Evolutionary conservation across 2,329 filamentous ascomycete genomes (phyloP).

Genomic region (Botrytis paeoniae): DNA sequence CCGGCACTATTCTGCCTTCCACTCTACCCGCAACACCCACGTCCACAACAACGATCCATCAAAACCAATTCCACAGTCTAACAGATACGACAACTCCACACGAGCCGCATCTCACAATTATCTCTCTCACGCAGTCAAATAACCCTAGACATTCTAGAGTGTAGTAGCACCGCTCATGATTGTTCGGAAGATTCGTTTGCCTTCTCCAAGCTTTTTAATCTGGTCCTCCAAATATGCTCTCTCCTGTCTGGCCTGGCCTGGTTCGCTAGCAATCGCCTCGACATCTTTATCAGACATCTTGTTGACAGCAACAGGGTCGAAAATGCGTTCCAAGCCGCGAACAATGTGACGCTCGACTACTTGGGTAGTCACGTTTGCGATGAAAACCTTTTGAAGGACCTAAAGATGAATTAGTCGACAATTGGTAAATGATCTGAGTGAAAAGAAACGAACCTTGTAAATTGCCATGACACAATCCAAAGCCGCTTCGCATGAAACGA

Average conservation of each 20-base stretch:
- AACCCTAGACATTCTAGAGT: not conserved
- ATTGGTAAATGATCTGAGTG: not conserved
- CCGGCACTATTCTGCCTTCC: not conserved
- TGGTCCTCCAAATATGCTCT: constrained; percentile 31
- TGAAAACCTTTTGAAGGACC: constrained; percentile 38
- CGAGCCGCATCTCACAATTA: not conserved
- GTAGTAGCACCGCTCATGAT: constrained; percentile 23
- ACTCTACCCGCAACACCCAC: not conserved
- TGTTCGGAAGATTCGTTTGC: constrained; percentile 30
- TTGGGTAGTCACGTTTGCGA: constrained; percentile 39
- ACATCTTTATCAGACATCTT: constrained; percentile 21
- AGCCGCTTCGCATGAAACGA: constrained; percentile 35
- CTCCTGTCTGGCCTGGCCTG: constrained; percentile 26
- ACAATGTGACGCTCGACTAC: constrained; percentile 32
- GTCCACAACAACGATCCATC: not conserved
- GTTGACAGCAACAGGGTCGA: constrained; percentile 23
- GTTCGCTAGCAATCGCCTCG: constrained; percentile 33
- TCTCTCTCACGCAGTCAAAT: not conserved
- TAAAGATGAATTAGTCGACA: constrained; percentile 13
- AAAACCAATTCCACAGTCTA: not conserved
- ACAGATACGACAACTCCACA: not conserved
- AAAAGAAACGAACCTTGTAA: constrained; percentile 35
- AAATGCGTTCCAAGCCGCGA: constrained; percentile 22
- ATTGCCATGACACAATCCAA: constrained; percentile 36
- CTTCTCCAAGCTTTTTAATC: constrained; percentile 33